Percentiles rank a stretch among this genome's conserved stretches.
phyloP scores from a whole-genome alignment of 495 filamentous ascomycete genomes.

The Coniosporium apollinis region DNA sequence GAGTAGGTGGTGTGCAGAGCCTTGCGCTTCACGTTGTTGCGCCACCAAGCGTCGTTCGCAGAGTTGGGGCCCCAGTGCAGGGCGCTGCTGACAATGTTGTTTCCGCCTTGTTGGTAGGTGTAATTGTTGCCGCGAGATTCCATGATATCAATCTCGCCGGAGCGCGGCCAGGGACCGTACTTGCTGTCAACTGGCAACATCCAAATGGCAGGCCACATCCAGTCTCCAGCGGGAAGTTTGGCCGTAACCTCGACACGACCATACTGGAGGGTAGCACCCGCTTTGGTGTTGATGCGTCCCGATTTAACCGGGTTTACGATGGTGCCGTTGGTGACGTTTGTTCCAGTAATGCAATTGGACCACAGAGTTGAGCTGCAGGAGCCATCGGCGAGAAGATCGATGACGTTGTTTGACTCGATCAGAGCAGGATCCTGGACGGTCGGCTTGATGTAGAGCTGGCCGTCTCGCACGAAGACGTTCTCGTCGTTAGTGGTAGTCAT shows the following conservation, averaged over 20 bases:
- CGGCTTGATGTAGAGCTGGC: conserved; percentile 55
- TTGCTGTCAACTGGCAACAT: conserved; percentile 60
- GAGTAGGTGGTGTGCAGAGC: conserved; percentile 64
- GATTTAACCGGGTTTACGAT: conserved; percentile 69
- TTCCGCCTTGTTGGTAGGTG: conserved; percentile 55
- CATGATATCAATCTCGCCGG: conserved; percentile 74
- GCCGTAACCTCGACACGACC: conserved; percentile 68
- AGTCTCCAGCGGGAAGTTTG: conserved; percentile 58
- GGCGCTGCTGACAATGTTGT: conserved; percentile 65
- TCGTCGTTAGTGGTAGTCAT: conserved; percentile 50
- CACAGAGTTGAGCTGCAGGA: conserved; percentile 43
- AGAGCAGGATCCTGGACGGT: conserved; percentile 52
- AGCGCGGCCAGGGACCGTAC: conserved; percentile 63
- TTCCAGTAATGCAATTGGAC: conserved; percentile 42
- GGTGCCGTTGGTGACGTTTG: conserved; percentile 52
- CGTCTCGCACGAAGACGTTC: conserved; percentile 55
- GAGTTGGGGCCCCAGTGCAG: conserved; percentile 63
- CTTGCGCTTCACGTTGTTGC: conserved; percentile 55
- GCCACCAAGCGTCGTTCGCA: conserved; percentile 53
- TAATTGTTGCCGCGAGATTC: conserved; percentile 70
- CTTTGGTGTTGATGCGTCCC: conserved; percentile 56
- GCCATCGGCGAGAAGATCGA: conserved; percentile 47
- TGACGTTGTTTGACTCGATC: conserved; percentile 42
- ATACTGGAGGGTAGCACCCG: conserved; percentile 55
- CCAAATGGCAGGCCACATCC: conserved; percentile 88